Base-by-base conservation (phyloP, 805 yeast species). In the Danielia oregonensis region DNA sequence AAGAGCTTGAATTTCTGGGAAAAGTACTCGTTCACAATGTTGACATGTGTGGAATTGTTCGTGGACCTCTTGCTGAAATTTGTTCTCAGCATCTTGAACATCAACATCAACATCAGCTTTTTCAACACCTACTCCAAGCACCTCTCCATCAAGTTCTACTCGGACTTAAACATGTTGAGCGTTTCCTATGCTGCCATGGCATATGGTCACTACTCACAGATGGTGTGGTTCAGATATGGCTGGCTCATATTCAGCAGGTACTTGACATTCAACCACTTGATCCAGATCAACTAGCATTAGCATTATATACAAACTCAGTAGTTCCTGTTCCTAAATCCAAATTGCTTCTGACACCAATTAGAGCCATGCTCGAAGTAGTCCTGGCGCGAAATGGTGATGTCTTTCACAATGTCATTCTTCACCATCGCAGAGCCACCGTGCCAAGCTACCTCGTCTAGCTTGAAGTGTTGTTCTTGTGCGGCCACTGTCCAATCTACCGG, bases 201-300 rank as follows among this genome's bases (percentile, higher is more conserved):
- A 3, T 70, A 70, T 44, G 95, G 84, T 3, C 97, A 93, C 60
- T 69, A 70, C 42, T 78, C 95, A 2, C 98, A 93, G 57, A 85
- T 93, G 85, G 89, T 83, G 6, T 91, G 97, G 97, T 93, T 82
- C 57, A 71, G 98, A 46, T 85, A 84, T 65, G 81, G 87, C 1
- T 93, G 97, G 96, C 66, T 93, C 53, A 39, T 75, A 5, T 59
- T 80, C 11, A 82, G 95, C 40, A 69, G 89, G 42, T 91, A 87
- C 59, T 75, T 86, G 68, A 78, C 80, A 27, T 74, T 75, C 33
- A 89, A 91, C 58, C 88, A 85, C 49, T 64, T 86, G 43, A 62
- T 68, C 19, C 59, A 53, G 29, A 30, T 52, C 15, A 23, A 33
- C 28, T 40, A 29, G 30, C 12, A 16, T 23, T 23, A 26, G n/a